Percentiles rank a stretch among this genome's conserved stretches.
Conservation (phyloP, 179 eudicot genomes). For the Beta macrorhiza region DNA sequence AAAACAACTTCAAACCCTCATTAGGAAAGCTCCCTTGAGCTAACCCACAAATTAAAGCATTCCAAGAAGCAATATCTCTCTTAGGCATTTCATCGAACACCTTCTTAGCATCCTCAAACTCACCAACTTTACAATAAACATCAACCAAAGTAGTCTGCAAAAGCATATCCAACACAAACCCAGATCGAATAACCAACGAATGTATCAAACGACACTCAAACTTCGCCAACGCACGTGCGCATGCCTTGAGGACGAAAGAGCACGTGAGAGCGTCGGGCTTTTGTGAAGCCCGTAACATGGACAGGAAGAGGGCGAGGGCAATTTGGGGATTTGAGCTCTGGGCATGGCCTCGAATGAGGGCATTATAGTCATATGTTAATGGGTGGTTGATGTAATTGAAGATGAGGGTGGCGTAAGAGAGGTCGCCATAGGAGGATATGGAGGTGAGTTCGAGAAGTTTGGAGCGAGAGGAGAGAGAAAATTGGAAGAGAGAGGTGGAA, state of each 20-base stretch:
- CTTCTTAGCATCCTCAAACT: slow-evolving; percentile 41
- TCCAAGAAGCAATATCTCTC: slow-evolving; percentile 73
- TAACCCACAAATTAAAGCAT: slow-evolving; percentile 70
- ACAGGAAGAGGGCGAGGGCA: slow-evolving; percentile 41
- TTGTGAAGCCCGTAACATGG: slow-evolving; percentile 40
- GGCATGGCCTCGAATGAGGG: slow-evolving; percentile 69
- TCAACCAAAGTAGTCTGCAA: slow-evolving; percentile 66
- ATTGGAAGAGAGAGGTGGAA: slow-evolving; percentile 51
- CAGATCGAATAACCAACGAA: slow-evolving; percentile 43
- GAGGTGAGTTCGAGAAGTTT: slow-evolving; percentile 66
- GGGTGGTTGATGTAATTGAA: slow-evolving; percentile 49
- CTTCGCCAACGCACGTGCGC: slow-evolving; percentile 58
- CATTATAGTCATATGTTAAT: slow-evolving; percentile 62
- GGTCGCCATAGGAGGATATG: slow-evolving; percentile 43
- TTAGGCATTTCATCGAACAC: slow-evolving; percentile 73
- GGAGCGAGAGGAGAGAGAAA: slow-evolving; percentile 35
- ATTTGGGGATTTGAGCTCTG: slow-evolving; percentile 40
- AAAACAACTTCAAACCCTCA: slow-evolving; percentile 54
- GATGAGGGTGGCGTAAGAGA: slow-evolving; percentile 51
- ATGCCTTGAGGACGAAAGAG: slow-evolving; percentile 76
- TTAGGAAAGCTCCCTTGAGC: slow-evolving; percentile 61
- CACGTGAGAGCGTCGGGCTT: slow-evolving; percentile 75
- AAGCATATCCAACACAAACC: slow-evolving; percentile 48
- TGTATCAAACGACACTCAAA: slow-evolving; percentile 51
- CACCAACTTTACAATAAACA: slow-evolving; percentile 63